phyloP scores from a whole-genome alignment of 257 asterid species.

The Solanum corneliomulleri region DNA sequence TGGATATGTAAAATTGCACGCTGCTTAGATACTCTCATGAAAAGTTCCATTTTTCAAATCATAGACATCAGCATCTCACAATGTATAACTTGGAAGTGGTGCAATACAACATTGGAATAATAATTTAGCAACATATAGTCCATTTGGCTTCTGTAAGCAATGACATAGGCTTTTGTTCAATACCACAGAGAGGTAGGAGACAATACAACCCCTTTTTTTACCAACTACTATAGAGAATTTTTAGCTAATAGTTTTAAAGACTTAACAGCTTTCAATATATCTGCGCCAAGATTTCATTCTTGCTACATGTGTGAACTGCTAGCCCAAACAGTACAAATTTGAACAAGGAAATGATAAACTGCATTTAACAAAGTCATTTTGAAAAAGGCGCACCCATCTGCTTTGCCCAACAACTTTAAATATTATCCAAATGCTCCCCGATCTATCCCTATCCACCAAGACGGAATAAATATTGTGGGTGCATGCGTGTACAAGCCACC shows the following conservation, averaged over 20 bases:
- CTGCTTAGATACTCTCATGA: not conserved
- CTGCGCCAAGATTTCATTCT: not conserved
- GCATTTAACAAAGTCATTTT: not conserved
- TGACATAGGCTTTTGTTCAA: not conserved
- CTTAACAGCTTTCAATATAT: not conserved
- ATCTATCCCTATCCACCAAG: not conserved
- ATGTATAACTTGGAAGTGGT: not conserved
- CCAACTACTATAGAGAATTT: not conserved
- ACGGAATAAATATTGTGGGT: not conserved
- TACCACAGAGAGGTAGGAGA: not conserved
- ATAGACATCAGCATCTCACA: not conserved
- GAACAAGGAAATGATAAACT: not conserved
- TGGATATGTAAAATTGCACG: not conserved
- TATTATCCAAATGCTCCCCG: not conserved
- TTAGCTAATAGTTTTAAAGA: not conserved
- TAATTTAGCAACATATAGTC: not conserved
- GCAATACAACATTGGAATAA: not conserved
- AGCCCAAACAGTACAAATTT: not conserved
- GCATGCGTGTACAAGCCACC: not conserved
- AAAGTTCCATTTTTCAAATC: not conserved
- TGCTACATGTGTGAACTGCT: not conserved
- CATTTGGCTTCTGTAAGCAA: not conserved
- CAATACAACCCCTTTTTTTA: not conserved
- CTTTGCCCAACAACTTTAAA: not conserved
- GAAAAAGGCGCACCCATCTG: not conserved